A percentile compares a stretch with the other conserved stretches of the same genome.
phyloP scores from a whole-genome alignment of 129 eudicot species.

The Daucus carota region DH1_v3.0 NC_030388.2:27044001-27044500 shows the following conservation, averaged over 20 bases:
- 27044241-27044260: no score
- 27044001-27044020: neutral
- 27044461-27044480: neutral
- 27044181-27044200: no score
- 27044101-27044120: neutral
- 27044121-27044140: neutral
- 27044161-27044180: neutral
- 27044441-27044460: neutral
- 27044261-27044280: no score
- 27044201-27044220: no score
- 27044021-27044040: neutral
- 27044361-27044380: no score
- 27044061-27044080: neutral
- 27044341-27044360: no score
- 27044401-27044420: neutral
- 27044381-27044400: neutral
- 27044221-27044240: no score
- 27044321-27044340: no score
- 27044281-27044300: no score
- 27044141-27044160: neutral
- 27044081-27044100: neutral
- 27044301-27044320: no score
- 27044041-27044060: no score
- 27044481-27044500: no score
- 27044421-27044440: neutral